Percentiles rank a stretch among this genome's conserved stretches.
Conservation (phyloP, 176 grass and related monocot species). For the Oryza meridionalis region DNA sequence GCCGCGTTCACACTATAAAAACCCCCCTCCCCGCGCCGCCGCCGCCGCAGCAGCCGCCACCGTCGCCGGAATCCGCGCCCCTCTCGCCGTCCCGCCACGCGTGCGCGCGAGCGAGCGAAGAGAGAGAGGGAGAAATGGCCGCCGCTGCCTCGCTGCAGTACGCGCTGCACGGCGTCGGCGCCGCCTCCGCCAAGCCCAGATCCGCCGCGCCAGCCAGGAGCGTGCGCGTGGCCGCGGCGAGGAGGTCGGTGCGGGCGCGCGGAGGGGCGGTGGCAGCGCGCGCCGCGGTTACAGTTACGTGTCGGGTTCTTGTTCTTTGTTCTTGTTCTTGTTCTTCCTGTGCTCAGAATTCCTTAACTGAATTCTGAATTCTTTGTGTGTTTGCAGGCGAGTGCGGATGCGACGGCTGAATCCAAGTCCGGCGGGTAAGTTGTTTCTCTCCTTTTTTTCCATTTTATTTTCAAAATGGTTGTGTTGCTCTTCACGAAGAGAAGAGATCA, state of each 20-base stretch:
- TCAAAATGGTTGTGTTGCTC: neutral
- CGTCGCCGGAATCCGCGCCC: neutral
- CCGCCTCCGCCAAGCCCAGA: conserved; percentile 31
- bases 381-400: conserved; percentile 46
- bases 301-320: neutral
- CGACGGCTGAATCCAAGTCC: conserved; percentile 19
- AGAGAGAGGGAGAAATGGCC: conserved; percentile 32
- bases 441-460: neutral
- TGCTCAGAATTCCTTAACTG: neutral
- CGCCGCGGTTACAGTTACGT: conserved; percentile 45
- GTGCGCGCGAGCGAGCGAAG: neutral
- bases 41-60: neutral
- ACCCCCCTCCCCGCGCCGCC: conserved; percentile 1
- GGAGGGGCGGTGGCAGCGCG: conserved; percentile 37
- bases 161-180: conserved; percentile 21
- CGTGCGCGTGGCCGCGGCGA: conserved; percentile 33
- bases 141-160: conserved; percentile 18
- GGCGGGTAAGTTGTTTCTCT: conserved; percentile 35
- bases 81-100: neutral
- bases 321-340: too few species aligned
- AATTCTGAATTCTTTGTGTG: neutral
- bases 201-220: conserved; percentile 35
- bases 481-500: neutral
- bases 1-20: neutral
- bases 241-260: conserved; percentile 11